These are phyloP conservation scores for Sarcodon sp. DNA, from an alignment of 768 basidiomycete species.

Conservation along the genomic window DNA sequence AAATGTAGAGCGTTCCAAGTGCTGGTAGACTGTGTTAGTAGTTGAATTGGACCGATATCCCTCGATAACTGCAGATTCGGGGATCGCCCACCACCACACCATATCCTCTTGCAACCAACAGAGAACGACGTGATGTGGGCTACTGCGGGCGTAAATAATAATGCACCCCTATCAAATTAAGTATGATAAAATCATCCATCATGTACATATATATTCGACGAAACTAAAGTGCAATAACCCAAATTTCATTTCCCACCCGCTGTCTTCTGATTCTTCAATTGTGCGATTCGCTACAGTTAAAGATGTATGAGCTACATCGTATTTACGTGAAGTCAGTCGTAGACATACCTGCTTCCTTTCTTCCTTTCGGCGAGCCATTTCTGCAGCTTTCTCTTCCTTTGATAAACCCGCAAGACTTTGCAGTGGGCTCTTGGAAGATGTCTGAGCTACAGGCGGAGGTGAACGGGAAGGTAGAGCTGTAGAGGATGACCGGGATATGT, in stretches of 20 bases:
- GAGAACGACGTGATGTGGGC: not conserved
- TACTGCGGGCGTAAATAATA: not conserved
- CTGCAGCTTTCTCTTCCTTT: conserved; percentile 90
- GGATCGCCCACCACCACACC: too few relatives aligned
- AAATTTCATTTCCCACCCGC: not conserved
- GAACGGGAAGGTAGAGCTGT: conserved; percentile 8
- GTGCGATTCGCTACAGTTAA: not conserved
- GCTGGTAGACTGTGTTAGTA: too few relatives aligned
- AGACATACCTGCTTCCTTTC: conserved; percentile 72
- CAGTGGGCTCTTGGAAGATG: conserved; percentile 10
- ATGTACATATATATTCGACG: not conserved
- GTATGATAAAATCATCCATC: not conserved
- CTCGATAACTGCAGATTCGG: too few relatives aligned
- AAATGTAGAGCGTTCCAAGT: too few relatives aligned
- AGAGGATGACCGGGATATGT: conserved; percentile 2
- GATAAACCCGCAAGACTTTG: conserved; percentile 36
- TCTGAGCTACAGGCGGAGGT: conserved; percentile 10
- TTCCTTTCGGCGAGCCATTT: conserved; percentile 85
- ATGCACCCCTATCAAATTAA: not conserved
- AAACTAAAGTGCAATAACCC: not conserved
- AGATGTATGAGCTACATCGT: not conserved
- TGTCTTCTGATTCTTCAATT: not conserved
- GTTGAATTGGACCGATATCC: too few relatives aligned
- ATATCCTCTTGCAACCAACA: too few relatives aligned
- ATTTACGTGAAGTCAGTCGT: not conserved